Percentiles rank a stretch among this genome's conserved stretches.
phyloP scores from a whole-genome alignment of 805 yeast genomes.

The Scheffersomyces coipomensis region DNA sequence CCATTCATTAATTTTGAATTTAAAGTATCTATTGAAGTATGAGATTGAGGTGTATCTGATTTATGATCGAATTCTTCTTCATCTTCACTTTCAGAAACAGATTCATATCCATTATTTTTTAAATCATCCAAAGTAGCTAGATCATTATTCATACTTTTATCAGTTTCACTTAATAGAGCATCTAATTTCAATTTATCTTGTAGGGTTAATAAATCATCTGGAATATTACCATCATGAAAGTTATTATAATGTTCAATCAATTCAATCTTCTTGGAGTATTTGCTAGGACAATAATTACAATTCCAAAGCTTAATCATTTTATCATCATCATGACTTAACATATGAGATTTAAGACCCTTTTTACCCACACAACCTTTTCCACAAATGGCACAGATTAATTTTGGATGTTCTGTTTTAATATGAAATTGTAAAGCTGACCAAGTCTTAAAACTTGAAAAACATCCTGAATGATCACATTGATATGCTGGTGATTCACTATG shows the following conservation, averaged over 20 bases:
- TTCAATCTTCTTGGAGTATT: constrained; percentile 57
- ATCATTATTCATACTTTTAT: not conserved
- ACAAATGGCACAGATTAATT: constrained; percentile 62
- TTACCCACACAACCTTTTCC: constrained; percentile 72
- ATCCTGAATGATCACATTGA: constrained; percentile 62
- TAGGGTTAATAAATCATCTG: constrained; percentile 27
- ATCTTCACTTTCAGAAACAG: not conserved
- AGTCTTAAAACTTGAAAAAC: constrained; percentile 59
- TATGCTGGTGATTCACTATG: constrained; percentile 60
- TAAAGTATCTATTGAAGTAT: constrained; percentile 16
- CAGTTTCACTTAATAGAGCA: constrained; percentile 15
- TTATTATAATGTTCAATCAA: constrained; percentile 54
- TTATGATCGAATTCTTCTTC: constrained; percentile 4
- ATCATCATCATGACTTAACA: constrained; percentile 60
- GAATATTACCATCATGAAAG: constrained; percentile 44
- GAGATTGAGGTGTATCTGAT: constrained; percentile 11
- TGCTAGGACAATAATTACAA: constrained; percentile 54
- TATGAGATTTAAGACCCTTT: constrained; percentile 68
- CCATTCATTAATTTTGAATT: constrained; percentile 13
- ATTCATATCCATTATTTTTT: not conserved
- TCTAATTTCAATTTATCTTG: constrained; percentile 21
- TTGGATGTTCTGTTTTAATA: constrained; percentile 70
- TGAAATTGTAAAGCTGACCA: constrained; percentile 77
- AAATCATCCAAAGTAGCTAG: constrained; percentile 1
- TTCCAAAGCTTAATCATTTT: constrained; percentile 61